Evolutionary conservation across 306 rosid genomes (phyloP), one percentile per base, ranked within the genome.

Genomic region (Abrus precatorius): DNA sequence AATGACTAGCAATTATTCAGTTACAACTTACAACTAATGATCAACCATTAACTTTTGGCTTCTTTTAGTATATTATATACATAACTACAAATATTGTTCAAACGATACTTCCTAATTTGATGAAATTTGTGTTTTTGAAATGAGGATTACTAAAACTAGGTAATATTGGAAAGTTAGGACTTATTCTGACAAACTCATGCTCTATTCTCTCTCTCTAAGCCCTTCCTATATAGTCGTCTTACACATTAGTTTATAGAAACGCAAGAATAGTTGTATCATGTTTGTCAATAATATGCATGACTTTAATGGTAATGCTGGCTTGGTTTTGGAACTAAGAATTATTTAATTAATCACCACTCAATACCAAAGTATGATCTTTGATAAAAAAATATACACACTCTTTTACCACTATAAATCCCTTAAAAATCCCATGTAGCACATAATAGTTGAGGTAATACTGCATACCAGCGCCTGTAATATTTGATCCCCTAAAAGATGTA

Each of bases 401-500:
- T 48, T 76, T 29, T 36, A 34, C 45, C 29, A 63, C 36, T 71
- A 79, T 29, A 73, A 71, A 62, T 70, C 80, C 66, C 69, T 44
- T 38, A 11, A 68, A 56, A 47, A 14, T 68, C 62, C 65, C 63
- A 29, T 7, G 52, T 12, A 34, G 43, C 6, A 45, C 75, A 47
- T 45, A 20, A 68, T 48, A 33, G 40, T 14, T 43, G 44, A 60
- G 74, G 47, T 55, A 77, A 47, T 28, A 65, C 27, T 44, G 76
- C 91, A 71, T 86, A 93, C 99, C 99, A 34, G 97, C 97, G 11
- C 97, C 99, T 2, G 86, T 87, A 77, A 95, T 89, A 57, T 53
- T 87, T 71, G 97, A 84, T 70, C 99, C 98, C 85, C 49, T 91
- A 82, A 95, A 95, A 59, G 97, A 91, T 52, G 98, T 91, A 65